phyloP scores from a whole-genome alignment of 2,329 filamentous ascomycete genomes.

The Penicillium sp. region DNA sequence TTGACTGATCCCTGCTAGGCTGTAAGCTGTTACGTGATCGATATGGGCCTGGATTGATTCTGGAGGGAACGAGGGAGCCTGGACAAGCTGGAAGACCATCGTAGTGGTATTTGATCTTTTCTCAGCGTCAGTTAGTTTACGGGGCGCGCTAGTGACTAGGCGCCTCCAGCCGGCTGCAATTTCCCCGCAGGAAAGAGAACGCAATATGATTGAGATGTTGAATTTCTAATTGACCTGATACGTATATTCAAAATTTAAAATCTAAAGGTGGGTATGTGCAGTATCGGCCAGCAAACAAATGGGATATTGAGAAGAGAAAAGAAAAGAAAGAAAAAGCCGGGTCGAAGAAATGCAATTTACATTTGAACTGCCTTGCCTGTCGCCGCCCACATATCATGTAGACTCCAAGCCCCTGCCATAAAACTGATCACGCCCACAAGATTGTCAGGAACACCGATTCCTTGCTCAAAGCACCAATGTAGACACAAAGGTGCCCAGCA shows the following conservation, averaged over 20 bases:
- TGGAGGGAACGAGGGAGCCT: no score
- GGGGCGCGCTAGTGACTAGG: no score
- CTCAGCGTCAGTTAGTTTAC: no score
- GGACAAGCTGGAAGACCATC: no score
- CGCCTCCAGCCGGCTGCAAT: no score
- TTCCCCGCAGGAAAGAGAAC: background rate
- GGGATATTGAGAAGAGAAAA: slow-evolving; percentile 4
- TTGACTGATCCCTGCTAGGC: background rate
- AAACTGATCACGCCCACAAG: slow-evolving; percentile 64
- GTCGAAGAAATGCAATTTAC: background rate
- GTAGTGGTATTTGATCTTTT: no score
- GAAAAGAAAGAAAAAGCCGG: background rate
- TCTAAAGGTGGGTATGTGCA: slow-evolving; percentile 4
- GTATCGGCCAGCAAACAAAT: background rate
- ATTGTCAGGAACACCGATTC: slow-evolving; percentile 61
- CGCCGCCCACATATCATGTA: slow-evolving; percentile 51
- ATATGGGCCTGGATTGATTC: background rate
- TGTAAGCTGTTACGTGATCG: background rate
- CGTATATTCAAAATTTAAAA: slow-evolving; percentile 3
- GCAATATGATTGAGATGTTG: background rate
- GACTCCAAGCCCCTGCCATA: slow-evolving; percentile 51
- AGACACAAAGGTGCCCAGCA: slow-evolving; percentile 82
- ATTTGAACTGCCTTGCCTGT: slow-evolving; percentile 30
- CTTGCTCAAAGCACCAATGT: slow-evolving; percentile 77
- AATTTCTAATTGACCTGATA: background rate